A percentile compares a stretch with the other conserved stretches of the same genome.
phyloP scores from a whole-genome alignment of 495 filamentous ascomycete genomes.

The Aspergillus panamensis region DNA sequence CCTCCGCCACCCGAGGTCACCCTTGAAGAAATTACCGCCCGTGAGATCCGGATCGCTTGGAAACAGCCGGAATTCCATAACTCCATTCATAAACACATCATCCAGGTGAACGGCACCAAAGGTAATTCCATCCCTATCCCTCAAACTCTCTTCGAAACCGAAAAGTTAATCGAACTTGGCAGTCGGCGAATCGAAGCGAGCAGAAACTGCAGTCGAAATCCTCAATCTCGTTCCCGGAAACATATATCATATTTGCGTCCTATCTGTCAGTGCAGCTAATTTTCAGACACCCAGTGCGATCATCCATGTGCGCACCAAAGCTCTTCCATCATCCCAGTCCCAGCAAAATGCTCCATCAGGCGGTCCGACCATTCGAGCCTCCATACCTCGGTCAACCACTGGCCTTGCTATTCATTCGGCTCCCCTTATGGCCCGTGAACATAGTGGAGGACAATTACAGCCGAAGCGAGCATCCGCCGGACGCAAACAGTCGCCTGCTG shows the following conservation, averaged over 20 bases:
- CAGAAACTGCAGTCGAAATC: constrained; percentile 87
- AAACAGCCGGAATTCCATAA: constrained; percentile 73
- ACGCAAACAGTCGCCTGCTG: constrained; percentile 73
- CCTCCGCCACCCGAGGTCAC: constrained; percentile 86
- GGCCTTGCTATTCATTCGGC: constrained; percentile 51
- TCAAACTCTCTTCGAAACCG: constrained; percentile 6
- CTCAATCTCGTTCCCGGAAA: constrained; percentile 77
- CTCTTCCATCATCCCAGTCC: constrained; percentile 50
- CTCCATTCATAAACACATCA: constrained; percentile 79
- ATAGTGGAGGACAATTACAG: constrained; percentile 52
- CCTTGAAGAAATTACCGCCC: constrained; percentile 81
- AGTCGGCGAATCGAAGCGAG: constrained; percentile 83
- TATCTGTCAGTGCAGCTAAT: constrained; percentile 82
- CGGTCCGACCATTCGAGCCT: constrained; percentile 41
- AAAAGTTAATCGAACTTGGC: constrained; percentile 13
- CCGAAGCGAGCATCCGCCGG: constrained; percentile 64
- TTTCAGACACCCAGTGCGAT: constrained; percentile 86
- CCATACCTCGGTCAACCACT: constrained; percentile 47
- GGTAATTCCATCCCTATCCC: constrained; percentile 47
- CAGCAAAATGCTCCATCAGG: constrained; percentile 46
- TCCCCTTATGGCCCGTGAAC: constrained; percentile 60
- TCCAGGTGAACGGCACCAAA: constrained; percentile 89
- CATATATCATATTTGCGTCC: constrained; percentile 88
- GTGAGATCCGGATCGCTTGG: constrained; percentile 90
- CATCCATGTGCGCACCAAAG: constrained; percentile 72